phyloP scores from a whole-genome alignment of 2,329 filamentous ascomycete species.

The Alternaria ethzedia region DNA sequence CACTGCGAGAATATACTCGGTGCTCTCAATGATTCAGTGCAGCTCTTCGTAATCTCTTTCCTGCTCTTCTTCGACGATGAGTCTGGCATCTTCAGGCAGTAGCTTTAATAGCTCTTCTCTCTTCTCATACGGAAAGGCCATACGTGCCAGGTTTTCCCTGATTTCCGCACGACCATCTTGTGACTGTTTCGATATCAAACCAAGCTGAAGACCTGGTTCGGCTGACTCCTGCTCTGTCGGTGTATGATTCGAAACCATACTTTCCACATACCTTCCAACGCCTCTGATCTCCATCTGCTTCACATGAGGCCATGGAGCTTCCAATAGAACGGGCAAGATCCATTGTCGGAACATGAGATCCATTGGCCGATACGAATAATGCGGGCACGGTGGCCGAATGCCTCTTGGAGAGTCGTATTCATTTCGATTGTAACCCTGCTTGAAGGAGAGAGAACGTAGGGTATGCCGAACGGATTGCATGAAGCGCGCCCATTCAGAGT shows the following conservation, averaged over 20 bases:
- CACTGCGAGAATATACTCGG: neutral
- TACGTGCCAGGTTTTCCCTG: neutral
- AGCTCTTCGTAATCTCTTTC: neutral
- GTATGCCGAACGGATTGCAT: neutral
- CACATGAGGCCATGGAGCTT: neutral
- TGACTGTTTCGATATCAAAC: neutral
- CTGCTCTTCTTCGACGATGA: neutral
- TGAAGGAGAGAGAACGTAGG: neutral
- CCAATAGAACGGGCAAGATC: neutral
- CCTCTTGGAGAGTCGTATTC: neutral
- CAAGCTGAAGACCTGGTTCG: neutral
- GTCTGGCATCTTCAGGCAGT: neutral
- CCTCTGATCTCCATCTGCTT: neutral
- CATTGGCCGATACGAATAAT: neutral
- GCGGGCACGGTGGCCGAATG: neutral
- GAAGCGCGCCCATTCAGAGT: neutral
- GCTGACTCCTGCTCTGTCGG: neutral
- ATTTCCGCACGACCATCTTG: neutral
- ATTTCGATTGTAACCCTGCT: neutral
- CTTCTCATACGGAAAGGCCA: neutral
- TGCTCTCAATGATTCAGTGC: neutral
- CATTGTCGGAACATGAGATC: neutral
- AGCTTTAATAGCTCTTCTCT: neutral
- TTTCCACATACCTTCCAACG: neutral
- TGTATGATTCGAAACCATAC: neutral